These are phyloP conservation scores for Candida glucosophila DNA, from an alignment of 1,139 yeast species.

Conservation along the genomic window DNA sequence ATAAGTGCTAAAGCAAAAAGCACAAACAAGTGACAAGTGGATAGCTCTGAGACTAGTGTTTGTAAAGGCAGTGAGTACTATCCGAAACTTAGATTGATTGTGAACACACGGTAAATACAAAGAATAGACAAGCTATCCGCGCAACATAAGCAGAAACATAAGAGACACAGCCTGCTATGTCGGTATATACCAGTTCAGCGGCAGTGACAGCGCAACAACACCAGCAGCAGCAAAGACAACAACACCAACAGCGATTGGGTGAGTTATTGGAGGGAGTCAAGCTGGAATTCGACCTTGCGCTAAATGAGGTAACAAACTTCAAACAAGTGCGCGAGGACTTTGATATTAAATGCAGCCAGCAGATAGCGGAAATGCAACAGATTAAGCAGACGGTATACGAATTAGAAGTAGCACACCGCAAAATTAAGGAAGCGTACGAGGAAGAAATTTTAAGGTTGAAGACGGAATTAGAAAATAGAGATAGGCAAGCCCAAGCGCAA, in stretches of 20 bases:
- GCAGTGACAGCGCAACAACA: slow-evolving; percentile 18
- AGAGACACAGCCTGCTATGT: slow-evolving; percentile 12
- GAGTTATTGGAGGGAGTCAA: slow-evolving; percentile 89
- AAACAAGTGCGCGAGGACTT: slow-evolving; percentile 91
- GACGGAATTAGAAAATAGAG: slow-evolving; percentile 75
- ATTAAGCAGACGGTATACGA: slow-evolving; percentile 92
- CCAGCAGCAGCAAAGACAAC: slow-evolving; percentile 30
- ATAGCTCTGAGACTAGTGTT: not conserved
- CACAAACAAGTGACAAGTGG: not conserved
- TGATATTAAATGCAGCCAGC: slow-evolving; percentile 85
- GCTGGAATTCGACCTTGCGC: slow-evolving; percentile 81
- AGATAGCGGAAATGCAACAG: slow-evolving; percentile 89
- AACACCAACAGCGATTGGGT: slow-evolving; percentile 47
- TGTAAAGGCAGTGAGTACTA: not conserved
- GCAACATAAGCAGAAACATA: not conserved
- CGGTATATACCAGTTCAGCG: slow-evolving; percentile 29
- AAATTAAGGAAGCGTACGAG: slow-evolving; percentile 92
- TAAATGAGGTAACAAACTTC: slow-evolving; percentile 79
- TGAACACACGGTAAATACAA: no score
- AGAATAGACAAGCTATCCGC: not conserved
- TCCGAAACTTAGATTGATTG: no score
- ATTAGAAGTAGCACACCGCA: slow-evolving; percentile 87
- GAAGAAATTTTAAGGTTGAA: slow-evolving; percentile 84
- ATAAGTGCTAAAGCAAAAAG: slow-evolving; percentile 1
- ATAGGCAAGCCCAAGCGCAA: slow-evolving; percentile 35